phyloP scores from a whole-genome alignment of 495 filamentous ascomycete genomes.

The Baudoinia panamericana region DNA sequence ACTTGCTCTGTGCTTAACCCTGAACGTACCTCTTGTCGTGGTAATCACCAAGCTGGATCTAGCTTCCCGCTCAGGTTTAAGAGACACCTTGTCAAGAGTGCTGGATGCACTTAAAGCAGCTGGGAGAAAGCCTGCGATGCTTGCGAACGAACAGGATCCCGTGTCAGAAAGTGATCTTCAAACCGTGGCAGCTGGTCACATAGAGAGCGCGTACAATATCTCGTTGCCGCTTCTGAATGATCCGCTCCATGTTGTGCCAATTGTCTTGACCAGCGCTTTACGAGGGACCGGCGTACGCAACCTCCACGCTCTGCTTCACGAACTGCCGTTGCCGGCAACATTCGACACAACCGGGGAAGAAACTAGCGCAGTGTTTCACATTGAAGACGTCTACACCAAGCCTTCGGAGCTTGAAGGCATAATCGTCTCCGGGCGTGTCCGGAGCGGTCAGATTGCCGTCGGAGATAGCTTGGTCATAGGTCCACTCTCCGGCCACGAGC shows the following conservation, averaged over 20 bases:
- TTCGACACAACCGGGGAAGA: constrained; percentile 27
- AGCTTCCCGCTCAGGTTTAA: constrained; percentile 56
- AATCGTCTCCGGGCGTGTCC: constrained; percentile 68
- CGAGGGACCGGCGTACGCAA: constrained; percentile 69
- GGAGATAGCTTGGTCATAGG: constrained; percentile 71
- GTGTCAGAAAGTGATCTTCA: constrained; percentile 19
- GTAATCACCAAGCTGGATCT: constrained; percentile 86
- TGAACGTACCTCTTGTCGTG: constrained; percentile 61
- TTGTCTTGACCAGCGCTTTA: constrained; percentile 77
- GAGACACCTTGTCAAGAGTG: constrained; percentile 53
- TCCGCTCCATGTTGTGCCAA: constrained; percentile 48
- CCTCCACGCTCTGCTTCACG: constrained; percentile 67
- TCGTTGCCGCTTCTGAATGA: constrained; percentile 15
- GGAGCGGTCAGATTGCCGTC: constrained; percentile 61
- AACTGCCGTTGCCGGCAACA: constrained; percentile 50
- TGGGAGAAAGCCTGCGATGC: constrained; percentile 56
- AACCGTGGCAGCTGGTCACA: constrained; percentile 5
- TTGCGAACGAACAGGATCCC: constrained; percentile 34
- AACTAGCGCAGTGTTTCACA: constrained; percentile 59
- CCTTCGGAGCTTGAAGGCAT: constrained; percentile 35
- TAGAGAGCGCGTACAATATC: constrained; percentile 15
- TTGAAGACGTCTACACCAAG: constrained; percentile 62
- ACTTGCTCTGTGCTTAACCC: constrained; percentile 70
- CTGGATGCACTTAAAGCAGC: constrained; percentile 65
- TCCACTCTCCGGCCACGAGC: constrained; percentile 45